phyloP scores from a whole-genome alignment of 345 rosid genomes.

The Trapa incisa region DNA sequence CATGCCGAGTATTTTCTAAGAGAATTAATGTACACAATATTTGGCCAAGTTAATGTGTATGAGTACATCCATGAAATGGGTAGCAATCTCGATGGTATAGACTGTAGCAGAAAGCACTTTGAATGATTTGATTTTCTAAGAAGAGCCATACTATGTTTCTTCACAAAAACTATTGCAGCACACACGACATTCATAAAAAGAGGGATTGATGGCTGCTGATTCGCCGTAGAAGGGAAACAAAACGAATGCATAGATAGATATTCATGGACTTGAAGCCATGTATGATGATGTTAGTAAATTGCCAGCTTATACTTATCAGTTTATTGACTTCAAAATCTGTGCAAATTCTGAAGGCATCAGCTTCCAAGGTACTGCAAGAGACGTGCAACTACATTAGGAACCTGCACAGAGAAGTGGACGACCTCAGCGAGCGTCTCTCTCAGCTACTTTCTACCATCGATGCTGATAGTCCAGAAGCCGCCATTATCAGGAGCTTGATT shows the following conservation, averaged over 20 bases:
- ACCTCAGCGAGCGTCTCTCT: conserved; percentile 18
- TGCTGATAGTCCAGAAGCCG: conserved; percentile 18
- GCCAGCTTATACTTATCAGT: not conserved
- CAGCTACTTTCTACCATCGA: conserved; percentile 18
- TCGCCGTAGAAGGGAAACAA: not conserved
- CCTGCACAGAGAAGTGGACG: conserved; percentile 18
- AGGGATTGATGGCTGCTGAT: too few species aligned
- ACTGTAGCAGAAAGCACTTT: not conserved
- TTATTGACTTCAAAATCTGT: not conserved
- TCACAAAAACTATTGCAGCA: not conserved
- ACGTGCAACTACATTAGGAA: conserved; percentile 18
- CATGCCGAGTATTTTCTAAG: too few species aligned
- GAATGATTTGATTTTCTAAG: not conserved
- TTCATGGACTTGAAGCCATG: not conserved
- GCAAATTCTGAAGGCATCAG: conserved; percentile 10
- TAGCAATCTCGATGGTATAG: not conserved
- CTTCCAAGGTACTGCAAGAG: conserved; percentile 19
- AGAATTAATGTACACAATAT: too few species aligned
- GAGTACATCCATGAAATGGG: not conserved
- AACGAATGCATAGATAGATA: not conserved
- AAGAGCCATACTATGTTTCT: not conserved
- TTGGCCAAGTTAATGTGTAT: too few species aligned
- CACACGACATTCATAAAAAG: not conserved
- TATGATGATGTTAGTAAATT: not conserved
- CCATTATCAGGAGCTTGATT: conserved; percentile 21